These are phyloP conservation scores for Colletotrichum tabaci DNA, from an alignment of 2,329 filamentous ascomycete genomes.

Conservation along the genomic window DNA sequence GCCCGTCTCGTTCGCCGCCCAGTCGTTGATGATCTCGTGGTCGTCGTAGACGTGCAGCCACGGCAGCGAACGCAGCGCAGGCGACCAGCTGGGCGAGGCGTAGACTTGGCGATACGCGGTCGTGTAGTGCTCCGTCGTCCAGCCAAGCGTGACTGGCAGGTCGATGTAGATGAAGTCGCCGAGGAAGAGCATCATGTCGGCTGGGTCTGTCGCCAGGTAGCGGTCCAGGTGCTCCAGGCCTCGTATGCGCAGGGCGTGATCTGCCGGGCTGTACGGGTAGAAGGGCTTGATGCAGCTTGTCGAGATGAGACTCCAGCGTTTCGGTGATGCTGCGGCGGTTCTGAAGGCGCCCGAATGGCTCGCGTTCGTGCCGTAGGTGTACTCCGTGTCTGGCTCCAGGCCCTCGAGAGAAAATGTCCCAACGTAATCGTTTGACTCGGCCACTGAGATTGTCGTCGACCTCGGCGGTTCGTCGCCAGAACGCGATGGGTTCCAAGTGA, in stretches of 20 bases:
- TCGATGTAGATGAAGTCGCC: constrained; percentile 76
- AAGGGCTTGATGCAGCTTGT: constrained; percentile 80
- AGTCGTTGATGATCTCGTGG: constrained; percentile 81
- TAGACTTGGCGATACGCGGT: constrained; percentile 74
- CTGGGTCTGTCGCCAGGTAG: constrained; percentile 21
- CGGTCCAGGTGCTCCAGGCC: constrained; percentile 65
- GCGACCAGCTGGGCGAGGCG: constrained; percentile 74
- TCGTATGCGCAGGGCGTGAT: constrained; percentile 73
- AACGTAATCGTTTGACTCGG: constrained; percentile 73
- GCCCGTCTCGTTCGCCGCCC: constrained; percentile 74
- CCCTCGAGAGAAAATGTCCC: constrained; percentile 65
- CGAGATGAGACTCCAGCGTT: constrained; percentile 69
- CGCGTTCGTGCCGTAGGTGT: constrained; percentile 73
- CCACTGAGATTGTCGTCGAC: constrained; percentile 61
- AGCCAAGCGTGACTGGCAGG: constrained; percentile 55
- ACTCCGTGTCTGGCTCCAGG: constrained; percentile 70
- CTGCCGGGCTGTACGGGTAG: constrained; percentile 74
- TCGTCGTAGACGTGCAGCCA: constrained; percentile 82
- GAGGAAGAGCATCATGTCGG: constrained; percentile 67
- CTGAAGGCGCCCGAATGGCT: constrained; percentile 74
- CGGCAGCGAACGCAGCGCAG: constrained; percentile 61
- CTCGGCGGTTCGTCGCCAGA: too few relatives aligned
- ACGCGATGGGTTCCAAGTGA: constrained; percentile 52
- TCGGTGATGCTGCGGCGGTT: constrained; percentile 63
- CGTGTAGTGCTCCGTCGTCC: constrained; percentile 42